Conservation (phyloP, 768 basidiomycete genomes). For the Leccinum fibrillosum region DNA sequence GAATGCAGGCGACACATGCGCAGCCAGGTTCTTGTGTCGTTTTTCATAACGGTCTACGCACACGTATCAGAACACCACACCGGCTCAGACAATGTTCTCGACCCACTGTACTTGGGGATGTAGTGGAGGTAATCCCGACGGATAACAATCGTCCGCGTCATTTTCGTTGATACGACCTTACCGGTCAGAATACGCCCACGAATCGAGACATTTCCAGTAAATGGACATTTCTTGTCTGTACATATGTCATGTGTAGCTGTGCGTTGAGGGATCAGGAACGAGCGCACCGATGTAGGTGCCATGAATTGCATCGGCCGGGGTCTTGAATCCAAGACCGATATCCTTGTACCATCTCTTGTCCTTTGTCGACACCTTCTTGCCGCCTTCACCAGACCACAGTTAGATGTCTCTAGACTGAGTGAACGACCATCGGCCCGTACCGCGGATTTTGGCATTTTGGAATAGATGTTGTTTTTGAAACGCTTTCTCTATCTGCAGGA, state of each 20-base stretch:
- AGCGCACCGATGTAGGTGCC: slow-evolving; percentile 93
- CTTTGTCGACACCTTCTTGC: slow-evolving; percentile 91
- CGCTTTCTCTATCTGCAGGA: slow-evolving; percentile 84
- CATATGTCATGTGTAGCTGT: neutral
- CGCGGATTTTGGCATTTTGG: slow-evolving; percentile 92
- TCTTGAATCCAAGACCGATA: slow-evolving; percentile 96
- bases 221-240: slow-evolving; percentile 99
- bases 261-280: neutral
- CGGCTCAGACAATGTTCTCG: neutral
- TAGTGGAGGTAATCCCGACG: slow-evolving; percentile 94
- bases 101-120: slow-evolving; percentile 97
- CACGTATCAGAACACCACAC: slow-evolving; percentile 8
- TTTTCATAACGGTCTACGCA: slow-evolving; percentile 93
- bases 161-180: slow-evolving; percentile 97
- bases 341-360: slow-evolving; percentile 99
- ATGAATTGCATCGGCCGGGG: slow-evolving; percentile 90
- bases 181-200: slow-evolving; percentile 98
- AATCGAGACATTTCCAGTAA: slow-evolving; percentile 95
- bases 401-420: slow-evolving; percentile 7
- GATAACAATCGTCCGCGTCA: slow-evolving; percentile 98
- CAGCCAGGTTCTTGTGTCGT: slow-evolving; percentile 97
- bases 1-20: slow-evolving; percentile 97
- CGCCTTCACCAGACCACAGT: slow-evolving; percentile 39
- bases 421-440: slow-evolving; percentile 47
- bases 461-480: slow-evolving; percentile 98